phyloP scores from a whole-genome alignment of 108 stramenopile genomes.

The Ochromonas danica region DNA sequence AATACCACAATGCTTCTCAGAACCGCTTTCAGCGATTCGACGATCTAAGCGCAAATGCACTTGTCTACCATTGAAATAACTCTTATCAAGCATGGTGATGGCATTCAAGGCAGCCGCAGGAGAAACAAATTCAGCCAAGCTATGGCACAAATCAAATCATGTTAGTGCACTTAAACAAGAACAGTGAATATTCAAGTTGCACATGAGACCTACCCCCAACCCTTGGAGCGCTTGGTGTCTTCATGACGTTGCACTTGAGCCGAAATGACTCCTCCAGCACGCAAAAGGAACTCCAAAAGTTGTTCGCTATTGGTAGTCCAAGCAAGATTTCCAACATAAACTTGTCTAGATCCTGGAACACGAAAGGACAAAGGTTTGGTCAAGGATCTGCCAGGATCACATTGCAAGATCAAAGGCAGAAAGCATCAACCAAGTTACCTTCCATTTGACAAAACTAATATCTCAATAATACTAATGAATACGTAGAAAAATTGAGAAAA shows the following conservation, averaged over 20 bases:
- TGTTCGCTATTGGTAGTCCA: conserved; percentile 53
- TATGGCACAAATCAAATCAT: conserved; percentile 2
- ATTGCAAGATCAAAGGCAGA: too few relatives aligned
- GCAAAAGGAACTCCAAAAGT: conserved; percentile 44
- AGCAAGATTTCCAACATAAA: conserved; percentile 53
- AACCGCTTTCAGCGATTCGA: conserved; percentile 24
- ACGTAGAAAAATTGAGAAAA: too few relatives aligned
- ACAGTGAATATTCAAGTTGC: background rate
- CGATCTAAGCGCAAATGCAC: conserved; percentile 54
- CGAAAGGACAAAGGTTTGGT: too few relatives aligned
- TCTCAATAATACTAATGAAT: too few relatives aligned
- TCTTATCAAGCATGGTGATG: conserved; percentile 49
- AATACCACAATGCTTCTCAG: too few relatives aligned
- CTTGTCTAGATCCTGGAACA: conserved; percentile 5
- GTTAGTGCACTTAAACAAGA: background rate
- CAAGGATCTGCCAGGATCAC: too few relatives aligned
- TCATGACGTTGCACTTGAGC: conserved; percentile 55
- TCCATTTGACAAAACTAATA: too few relatives aligned
- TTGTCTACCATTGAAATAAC: conserved; percentile 50
- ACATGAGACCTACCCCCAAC: conserved; percentile 50
- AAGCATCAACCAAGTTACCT: too few relatives aligned
- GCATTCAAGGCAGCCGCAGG: conserved; percentile 42
- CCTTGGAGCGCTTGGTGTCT: conserved; percentile 56
- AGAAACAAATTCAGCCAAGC: conserved; percentile 48
- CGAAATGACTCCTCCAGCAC: conserved; percentile 38